Evolutionary conservation across 2,329 filamentous ascomycete species (phyloP).

Genomic region (Dothistroma septosporum): DNA sequence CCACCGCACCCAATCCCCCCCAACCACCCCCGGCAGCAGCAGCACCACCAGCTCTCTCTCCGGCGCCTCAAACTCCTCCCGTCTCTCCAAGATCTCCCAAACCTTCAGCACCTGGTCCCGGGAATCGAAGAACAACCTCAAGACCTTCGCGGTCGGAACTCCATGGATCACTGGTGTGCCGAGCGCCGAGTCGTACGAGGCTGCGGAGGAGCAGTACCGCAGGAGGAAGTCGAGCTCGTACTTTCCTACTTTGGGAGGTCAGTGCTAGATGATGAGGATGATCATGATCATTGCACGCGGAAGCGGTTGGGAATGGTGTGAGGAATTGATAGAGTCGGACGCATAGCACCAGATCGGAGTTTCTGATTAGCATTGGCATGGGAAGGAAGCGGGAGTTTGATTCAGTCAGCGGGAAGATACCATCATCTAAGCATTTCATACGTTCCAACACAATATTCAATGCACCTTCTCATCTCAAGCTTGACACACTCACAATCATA

Average conservation of each 20-base stretch:
- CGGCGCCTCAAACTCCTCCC: not conserved
- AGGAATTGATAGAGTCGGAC: too few relatives aligned
- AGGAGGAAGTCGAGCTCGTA: constrained; percentile 1
- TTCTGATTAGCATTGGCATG: not conserved
- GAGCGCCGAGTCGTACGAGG: not conserved
- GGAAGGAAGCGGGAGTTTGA: too few relatives aligned
- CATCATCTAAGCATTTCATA: not conserved
- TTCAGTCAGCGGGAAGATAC: not conserved
- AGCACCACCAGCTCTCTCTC: not conserved
- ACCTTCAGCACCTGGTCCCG: not conserved
- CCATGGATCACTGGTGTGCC: not conserved
- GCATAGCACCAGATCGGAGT: not conserved
- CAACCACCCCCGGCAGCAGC: not conserved
- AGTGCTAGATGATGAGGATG: not conserved
- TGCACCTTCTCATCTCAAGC: not conserved
- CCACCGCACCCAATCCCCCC: not conserved
- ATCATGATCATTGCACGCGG: too few relatives aligned
- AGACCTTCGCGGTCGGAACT: not conserved
- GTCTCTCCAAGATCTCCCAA: not conserved
- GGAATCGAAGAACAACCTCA: not conserved
- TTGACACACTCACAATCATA: not conserved
- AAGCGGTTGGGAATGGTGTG: not conserved
- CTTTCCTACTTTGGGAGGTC: not conserved
- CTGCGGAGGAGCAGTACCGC: not conserved
- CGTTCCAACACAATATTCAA: not conserved